phyloP scores from a whole-genome alignment of 768 basidiomycete species.

The Russula emetica region DNA sequence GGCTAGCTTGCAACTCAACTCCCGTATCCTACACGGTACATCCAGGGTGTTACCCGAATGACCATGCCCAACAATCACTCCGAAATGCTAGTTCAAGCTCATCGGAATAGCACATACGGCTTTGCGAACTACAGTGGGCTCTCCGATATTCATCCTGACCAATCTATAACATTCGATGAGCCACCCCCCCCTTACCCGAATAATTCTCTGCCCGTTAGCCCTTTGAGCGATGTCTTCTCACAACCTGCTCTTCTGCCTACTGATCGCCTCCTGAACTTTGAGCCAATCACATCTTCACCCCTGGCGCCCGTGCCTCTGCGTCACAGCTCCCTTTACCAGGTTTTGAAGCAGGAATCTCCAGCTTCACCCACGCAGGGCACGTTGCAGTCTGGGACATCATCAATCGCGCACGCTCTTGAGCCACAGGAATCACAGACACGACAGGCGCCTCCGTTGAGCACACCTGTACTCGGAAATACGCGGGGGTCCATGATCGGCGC shows the following conservation, averaged over 20 bases:
- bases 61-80: slow-evolving; percentile 5
- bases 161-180: slow-evolving; percentile 7
- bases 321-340: slow-evolving; percentile 24
- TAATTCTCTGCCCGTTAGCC: not conserved
- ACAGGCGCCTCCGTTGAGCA: not conserved
- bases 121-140: not conserved
- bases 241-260: slow-evolving; percentile 1
- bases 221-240: slow-evolving; percentile 2
- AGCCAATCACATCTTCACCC: slow-evolving; percentile 7
- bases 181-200: slow-evolving; percentile 22
- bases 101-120: not conserved
- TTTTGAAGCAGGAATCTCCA: slow-evolving; percentile 19
- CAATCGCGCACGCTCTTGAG: slow-evolving; percentile 22
- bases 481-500: not conserved
- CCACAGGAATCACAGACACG: slow-evolving; percentile 13
- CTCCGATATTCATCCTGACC: slow-evolving; percentile 1
- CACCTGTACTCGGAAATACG: not conserved
- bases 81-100: not conserved
- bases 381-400: not conserved
- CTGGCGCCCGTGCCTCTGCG: slow-evolving; percentile 21
- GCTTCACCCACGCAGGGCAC: slow-evolving; percentile 9
- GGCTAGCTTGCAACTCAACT: slow-evolving; percentile 1
- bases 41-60: slow-evolving; percentile 12
- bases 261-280: not conserved
- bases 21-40: slow-evolving; percentile 4